Evolutionary conservation across 2,329 filamentous ascomycete species (phyloP), one percentile per base, ranked within the genome.

Genomic region (Huntiella abstrusa): DNA sequence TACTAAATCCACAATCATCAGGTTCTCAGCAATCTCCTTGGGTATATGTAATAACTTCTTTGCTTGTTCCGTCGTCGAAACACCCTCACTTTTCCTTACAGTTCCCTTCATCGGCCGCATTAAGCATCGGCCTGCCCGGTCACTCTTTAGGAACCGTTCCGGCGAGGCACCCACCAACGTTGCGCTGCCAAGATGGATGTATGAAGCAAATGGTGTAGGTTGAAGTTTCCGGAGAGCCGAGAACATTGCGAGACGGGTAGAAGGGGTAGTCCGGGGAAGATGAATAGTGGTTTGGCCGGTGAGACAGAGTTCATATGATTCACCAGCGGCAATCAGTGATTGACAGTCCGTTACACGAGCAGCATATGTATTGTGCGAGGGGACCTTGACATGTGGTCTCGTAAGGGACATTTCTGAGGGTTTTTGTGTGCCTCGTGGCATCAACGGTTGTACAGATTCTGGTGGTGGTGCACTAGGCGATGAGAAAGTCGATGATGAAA

Each of bases 1-100:
- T n/a, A 95, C 91, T 1, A 96, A 69, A 59, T 96, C 88, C 2
- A 94, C 87, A 55, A 96, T 95, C 91, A 96, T 96, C 17, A 96
- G 71, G 57, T 96, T 96, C 64, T 96, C 88, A 0, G 88, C 88
- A 55, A 83, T 78, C 60, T 96, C 91, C 59, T 96, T 96, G 16
- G 83, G 80, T 0, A 83, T 72, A 48, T 80, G 75, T 11, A 95
- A 71, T 35, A 92, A 73, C 22, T 65, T 64, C 51, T 79, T 75
- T 1, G 88, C 87, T 55, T 82, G 71, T 4, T 69, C 71, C n/a
- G 81, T 67, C 0, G 80, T 91, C 34, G 80, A 58, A 0, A 71
- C 75, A 1, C 66, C 67, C 1, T 68, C 64, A 0, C 71, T 73
- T 55, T 93, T 93, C 54, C 78, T 78, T n/a, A 95, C 85, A 0